phyloP scores from a whole-genome alignment of 78 protist species.

The Dictyostelium capitatum region DNA sequence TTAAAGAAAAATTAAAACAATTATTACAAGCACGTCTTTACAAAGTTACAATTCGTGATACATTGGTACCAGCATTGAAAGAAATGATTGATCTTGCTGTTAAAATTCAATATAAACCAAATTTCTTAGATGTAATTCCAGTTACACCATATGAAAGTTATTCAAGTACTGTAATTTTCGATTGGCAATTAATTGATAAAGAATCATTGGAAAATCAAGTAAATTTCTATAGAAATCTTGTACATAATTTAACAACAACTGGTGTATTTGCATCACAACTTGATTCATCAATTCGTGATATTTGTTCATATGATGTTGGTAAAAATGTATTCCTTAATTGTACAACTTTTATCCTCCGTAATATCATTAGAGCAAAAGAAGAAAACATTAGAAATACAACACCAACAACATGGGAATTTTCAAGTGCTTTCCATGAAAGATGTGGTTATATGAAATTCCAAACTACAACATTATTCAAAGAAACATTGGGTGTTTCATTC shows the following conservation, averaged over 20 bases:
- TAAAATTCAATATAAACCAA: constrained; percentile 13
- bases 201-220: constrained; percentile 61
- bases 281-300: constrained; percentile 23
- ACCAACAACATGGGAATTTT: constrained; percentile 39
- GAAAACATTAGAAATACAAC: constrained; percentile 5
- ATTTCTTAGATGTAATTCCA: constrained; percentile 43
- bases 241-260: background rate
- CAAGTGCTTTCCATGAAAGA: constrained; percentile 34
- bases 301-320: constrained; percentile 67
- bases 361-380: constrained; percentile 39
- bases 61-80: constrained; percentile 25
- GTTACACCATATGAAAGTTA: background rate
- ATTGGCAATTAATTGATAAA: constrained; percentile 62
- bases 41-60: constrained; percentile 59
- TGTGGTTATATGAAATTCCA: background rate
- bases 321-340: constrained; percentile 31
- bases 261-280: background rate
- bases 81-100: constrained; percentile 45
- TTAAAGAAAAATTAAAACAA: constrained; percentile 32
- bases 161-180: constrained; percentile 13
- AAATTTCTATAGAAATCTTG: background rate
- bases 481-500: constrained; percentile 34
- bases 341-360: constrained; percentile 10
- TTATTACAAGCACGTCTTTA: constrained; percentile 34
- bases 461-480: constrained; percentile 29